A percentile compares a stretch with the other conserved stretches of the same genome.
These are phyloP conservation scores for Monosporascus cannonballus DNA, from an alignment of 2,329 filamentous ascomycete species.

Conservation along the genomic window DNA sequence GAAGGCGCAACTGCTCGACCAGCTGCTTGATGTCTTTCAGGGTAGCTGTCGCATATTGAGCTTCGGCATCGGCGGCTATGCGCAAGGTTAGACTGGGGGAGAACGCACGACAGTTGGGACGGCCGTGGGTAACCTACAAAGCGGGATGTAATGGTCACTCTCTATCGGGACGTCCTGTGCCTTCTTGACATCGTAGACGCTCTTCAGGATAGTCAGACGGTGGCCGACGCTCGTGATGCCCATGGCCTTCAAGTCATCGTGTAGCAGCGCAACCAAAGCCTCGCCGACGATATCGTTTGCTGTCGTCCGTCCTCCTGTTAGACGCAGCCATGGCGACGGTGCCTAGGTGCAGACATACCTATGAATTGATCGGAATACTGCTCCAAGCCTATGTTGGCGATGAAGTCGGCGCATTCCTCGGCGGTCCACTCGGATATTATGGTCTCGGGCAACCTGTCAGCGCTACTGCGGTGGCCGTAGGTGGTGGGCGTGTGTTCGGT, in stretches of 20 bases:
- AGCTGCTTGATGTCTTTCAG: conserved; percentile 89
- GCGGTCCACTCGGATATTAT: conserved; percentile 75
- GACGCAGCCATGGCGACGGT: conserved; percentile 11
- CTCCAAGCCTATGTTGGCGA: conserved; percentile 69
- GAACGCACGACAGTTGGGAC: background rate
- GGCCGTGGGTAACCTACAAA: conserved; percentile 57
- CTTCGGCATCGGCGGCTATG: conserved; percentile 80
- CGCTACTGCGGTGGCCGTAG: conserved; percentile 60
- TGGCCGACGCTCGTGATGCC: conserved; percentile 90
- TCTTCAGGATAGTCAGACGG: conserved; percentile 89
- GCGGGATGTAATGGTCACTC: conserved; percentile 85
- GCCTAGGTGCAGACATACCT: conserved; percentile 47
- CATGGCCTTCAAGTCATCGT: conserved; percentile 94
- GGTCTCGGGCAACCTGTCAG: conserved; percentile 64
- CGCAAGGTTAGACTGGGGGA: conserved; percentile 5
- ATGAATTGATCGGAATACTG: conserved; percentile 81
- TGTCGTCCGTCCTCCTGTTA: conserved; percentile 30
- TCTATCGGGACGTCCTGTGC: conserved; percentile 89
- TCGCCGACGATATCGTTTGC: conserved; percentile 95
- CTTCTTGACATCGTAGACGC: conserved; percentile 92
- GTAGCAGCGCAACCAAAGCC: conserved; percentile 78
- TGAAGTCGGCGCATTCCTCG: conserved; percentile 86
- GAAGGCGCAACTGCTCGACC: conserved; percentile 80
- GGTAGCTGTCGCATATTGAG: conserved; percentile 78
- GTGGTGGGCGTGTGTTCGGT: conserved; percentile 75